Conservation (phyloP, 148 eudicot species). For the Vaccinium darrowii region DNA sequence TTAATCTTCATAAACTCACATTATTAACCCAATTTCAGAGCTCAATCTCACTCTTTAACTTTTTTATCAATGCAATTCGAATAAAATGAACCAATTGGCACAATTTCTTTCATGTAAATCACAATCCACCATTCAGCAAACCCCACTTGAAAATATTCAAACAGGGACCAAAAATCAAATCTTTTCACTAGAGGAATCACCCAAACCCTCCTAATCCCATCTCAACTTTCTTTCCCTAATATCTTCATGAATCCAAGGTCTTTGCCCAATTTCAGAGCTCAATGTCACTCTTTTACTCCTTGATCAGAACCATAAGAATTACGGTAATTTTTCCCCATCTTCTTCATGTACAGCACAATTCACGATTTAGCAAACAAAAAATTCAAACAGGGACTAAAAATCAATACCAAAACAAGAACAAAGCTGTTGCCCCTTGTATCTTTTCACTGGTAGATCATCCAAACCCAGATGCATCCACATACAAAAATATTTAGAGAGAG, state of each 20-base stretch:
- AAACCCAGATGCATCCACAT: neutral
- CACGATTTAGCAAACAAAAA: neutral
- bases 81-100: neutral
- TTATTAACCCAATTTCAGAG: neutral
- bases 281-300: neutral
- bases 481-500: neutral
- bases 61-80: neutral
- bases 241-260: slow-evolving; percentile 1
- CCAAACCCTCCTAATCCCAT: neutral
- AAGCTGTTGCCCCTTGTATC: too few relatives aligned
- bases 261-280: neutral
- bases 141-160: too few relatives aligned
- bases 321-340: too few relatives aligned
- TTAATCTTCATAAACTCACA: neutral
- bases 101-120: neutral
- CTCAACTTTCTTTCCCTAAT: neutral
- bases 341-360: too few relatives aligned
- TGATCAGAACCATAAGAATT: neutral
- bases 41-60: neutral
- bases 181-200: neutral
- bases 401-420: neutral
- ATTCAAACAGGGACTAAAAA: neutral
- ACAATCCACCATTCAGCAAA: neutral
- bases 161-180: neutral
- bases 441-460: too few relatives aligned